Conservation (phyloP, 768 basidiomycete species). For the Mrakia frigida region DNA sequence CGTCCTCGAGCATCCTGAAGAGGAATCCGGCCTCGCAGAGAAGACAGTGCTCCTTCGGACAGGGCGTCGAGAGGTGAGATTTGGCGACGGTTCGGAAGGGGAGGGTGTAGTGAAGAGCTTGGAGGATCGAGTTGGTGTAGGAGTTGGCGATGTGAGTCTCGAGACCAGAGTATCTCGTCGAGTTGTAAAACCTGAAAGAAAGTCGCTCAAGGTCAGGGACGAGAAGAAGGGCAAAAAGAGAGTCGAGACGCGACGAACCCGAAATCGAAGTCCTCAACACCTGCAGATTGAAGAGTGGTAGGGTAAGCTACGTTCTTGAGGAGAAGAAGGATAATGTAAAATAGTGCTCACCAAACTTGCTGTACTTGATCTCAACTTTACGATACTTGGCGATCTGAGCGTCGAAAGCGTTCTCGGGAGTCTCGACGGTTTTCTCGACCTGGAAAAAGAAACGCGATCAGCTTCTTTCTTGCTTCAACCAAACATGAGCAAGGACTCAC, state of each 20-base stretch:
- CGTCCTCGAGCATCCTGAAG: slow-evolving; percentile 92
- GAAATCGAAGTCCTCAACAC: slow-evolving; percentile 96
- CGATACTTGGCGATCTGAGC: slow-evolving; percentile 72
- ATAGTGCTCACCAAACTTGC: slow-evolving; percentile 66
- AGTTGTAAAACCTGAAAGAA: slow-evolving; percentile 76
- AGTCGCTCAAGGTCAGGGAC: background rate
- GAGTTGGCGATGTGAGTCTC: slow-evolving; percentile 97
- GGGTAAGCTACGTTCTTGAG: background rate
- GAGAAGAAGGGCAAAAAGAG: slow-evolving; percentile 15
- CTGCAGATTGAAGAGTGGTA: background rate
- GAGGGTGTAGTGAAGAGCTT: slow-evolving; percentile 76
- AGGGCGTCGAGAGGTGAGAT: slow-evolving; percentile 83
- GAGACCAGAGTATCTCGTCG: slow-evolving; percentile 79
- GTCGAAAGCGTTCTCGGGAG: slow-evolving; percentile 19
- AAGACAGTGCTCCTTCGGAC: slow-evolving; percentile 84
- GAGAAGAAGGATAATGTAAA: background rate
- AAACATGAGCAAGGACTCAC: slow-evolving; percentile 48
- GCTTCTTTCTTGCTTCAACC: slow-evolving; percentile 62
- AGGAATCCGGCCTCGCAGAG: slow-evolving; percentile 93
- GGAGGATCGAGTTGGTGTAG: slow-evolving; percentile 85
- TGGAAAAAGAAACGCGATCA: slow-evolving; percentile 30
- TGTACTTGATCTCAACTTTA: slow-evolving; percentile 95
- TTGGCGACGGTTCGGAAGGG: slow-evolving; percentile 80
- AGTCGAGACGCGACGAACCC: slow-evolving; percentile 52
- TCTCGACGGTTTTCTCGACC: slow-evolving; percentile 30